Base-by-base conservation (phyloP, 75 land plant species). In the Pinus albicaulis region DNA sequence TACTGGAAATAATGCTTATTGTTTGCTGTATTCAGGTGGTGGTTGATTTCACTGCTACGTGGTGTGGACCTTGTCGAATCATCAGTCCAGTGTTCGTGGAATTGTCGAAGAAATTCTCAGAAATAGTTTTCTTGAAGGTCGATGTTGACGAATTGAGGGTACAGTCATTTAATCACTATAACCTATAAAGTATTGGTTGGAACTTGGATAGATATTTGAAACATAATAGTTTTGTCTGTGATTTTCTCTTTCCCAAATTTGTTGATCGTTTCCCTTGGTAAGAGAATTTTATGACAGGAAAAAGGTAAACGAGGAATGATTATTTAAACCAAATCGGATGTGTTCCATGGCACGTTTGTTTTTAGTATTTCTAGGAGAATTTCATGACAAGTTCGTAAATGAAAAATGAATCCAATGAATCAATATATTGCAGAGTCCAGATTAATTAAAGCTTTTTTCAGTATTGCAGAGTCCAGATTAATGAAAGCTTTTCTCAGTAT, bases 21-120 rank as follows among this genome's bases (percentile, higher is more conserved):
- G 11, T 38, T 68, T 20, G 52, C 22, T 75, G 10, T 63, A 3
- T 22, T 22, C 61, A 91, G 93, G 79, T 88, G 82, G 92, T 94
- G 52, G 78, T 92, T 41, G 90, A 94, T 76, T 94, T 92, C 83
- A 83, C 92, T 17, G 98, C 98, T 26, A 59, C 89, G 24, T 95
- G 98, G 98, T 95, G 98, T 74, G 91, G 93, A 34, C 98, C 98
- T 59, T 95, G 98, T 78, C 80, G 76, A 62, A 53, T 57, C 48
- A 85, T 91, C 56, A 86, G 81, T 73, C 89, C 91, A 1, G 34
- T 44, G 2, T 17, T 89, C 13, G 64, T 80, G 22, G 91, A 87
- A 12, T 57, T 85, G 41, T 86, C 91, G 15, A 66, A 55, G 0
- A 87, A 77, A 58, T 87, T 80, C 72, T 41, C 82, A 3, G 80